Evolutionary conservation across 2,329 filamentous ascomycete species (phyloP).

Genomic region (Penicillium sp.): DNA sequence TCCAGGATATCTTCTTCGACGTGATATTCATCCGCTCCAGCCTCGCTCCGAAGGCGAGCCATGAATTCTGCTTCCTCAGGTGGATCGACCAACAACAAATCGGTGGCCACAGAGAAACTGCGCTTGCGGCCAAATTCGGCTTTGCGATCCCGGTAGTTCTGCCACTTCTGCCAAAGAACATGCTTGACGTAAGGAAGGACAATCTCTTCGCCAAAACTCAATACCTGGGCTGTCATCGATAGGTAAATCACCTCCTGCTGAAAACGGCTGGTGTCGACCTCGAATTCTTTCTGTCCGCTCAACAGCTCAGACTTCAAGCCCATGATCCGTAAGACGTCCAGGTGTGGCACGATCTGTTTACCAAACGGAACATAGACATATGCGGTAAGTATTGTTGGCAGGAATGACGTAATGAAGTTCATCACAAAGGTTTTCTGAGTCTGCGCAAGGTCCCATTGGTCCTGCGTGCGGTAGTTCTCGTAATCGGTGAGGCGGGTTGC

Average conservation of each 20-base stretch:
- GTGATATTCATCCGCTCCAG: constrained; percentile 80
- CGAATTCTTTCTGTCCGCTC: constrained; percentile 61
- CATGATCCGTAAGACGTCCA: constrained; percentile 76
- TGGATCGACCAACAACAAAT: constrained; percentile 60
- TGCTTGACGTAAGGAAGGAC: constrained; percentile 84
- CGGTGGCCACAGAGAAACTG: constrained; percentile 40
- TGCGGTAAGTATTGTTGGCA: constrained; percentile 86
- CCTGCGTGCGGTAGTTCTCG: constrained; percentile 91
- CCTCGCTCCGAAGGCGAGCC: constrained; percentile 76
- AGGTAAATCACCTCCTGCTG: constrained; percentile 94
- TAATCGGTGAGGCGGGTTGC: constrained; percentile 76
- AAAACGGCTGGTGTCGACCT: constrained; percentile 79
- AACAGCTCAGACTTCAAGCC: constrained; percentile 16
- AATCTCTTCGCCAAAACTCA: constrained; percentile 82
- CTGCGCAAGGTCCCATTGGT: constrained; percentile 78
- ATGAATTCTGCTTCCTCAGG: constrained; percentile 81
- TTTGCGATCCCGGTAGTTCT: constrained; percentile 28
- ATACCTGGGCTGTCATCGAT: constrained; percentile 88
- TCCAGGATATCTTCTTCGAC: constrained; percentile 89
- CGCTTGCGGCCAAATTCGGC: constrained; percentile 36
- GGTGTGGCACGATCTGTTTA: constrained; percentile 76
- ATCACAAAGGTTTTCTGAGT: constrained; percentile 93
- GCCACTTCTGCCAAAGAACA: constrained; percentile 71
- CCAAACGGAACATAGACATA: constrained; percentile 96
- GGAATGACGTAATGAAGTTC: constrained; percentile 95